Conservation (phyloP, 2,329 filamentous ascomycete species). For the Zymoseptoria pseudotritici region DNA sequence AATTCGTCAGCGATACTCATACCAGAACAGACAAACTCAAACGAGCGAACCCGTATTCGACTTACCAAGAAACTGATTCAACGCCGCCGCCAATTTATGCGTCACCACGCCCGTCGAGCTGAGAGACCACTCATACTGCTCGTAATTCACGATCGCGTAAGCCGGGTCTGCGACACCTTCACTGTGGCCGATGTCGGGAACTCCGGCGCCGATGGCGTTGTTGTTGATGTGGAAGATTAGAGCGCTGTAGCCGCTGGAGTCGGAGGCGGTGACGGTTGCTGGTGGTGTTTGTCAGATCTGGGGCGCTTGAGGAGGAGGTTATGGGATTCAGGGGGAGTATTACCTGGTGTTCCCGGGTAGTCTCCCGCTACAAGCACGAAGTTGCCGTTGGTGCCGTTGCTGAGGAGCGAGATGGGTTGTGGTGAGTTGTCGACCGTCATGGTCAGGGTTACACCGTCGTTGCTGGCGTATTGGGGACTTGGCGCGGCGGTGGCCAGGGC, state of each 20-base stretch:
- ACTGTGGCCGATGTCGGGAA: conserved; percentile 1
- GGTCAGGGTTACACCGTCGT: not conserved
- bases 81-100: conserved; percentile 1
- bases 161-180: conserved; percentile 2
- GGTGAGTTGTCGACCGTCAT: conserved; percentile 4
- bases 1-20: not conserved
- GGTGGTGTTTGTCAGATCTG: not conserved
- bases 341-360: conserved; percentile 9
- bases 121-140: conserved; percentile 6
- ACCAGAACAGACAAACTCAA: too few species aligned
- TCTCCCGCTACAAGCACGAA: conserved; percentile 3
- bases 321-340: too few species aligned
- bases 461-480: conserved; percentile 3
- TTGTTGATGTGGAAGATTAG: conserved; percentile 7
- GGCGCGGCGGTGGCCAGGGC: conserved; percentile 3
- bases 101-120: not conserved
- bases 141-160: not conserved
- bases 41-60: too few species aligned
- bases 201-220: not conserved
- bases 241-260: conserved; percentile 1
- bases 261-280: conserved; percentile 1
- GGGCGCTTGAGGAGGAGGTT: not conserved
- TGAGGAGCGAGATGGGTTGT: conserved; percentile 4
- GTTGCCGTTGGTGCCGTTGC: conserved; percentile 5
- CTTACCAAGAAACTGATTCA: conserved; percentile 8